Evolutionary conservation across 306 rosid species (phyloP).

Genomic region (Clitoria ternatea): DNA sequence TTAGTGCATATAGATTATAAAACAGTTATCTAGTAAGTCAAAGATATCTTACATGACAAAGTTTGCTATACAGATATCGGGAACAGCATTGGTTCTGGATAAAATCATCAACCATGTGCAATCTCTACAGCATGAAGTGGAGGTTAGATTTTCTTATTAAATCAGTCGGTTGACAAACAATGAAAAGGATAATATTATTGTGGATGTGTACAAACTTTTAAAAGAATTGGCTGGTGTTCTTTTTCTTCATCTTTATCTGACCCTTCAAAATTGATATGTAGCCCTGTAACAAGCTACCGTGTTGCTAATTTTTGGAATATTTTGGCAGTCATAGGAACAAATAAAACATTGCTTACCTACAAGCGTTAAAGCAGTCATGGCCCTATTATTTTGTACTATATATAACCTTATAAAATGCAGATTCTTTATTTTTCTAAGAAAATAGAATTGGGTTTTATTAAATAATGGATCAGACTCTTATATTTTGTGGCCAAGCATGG

Average conservation of each 20-base stretch:
- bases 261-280: constrained; percentile 4
- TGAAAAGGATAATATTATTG: constrained; percentile 22
- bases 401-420: neutral
- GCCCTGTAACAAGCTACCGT: neutral
- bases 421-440: neutral
- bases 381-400: neutral
- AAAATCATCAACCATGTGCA: constrained; percentile 97
- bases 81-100: constrained; percentile 91
- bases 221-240: neutral
- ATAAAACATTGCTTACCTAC: constrained; percentile 7
- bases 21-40: neutral
- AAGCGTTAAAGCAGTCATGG: neutral
- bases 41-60: constrained; percentile 21
- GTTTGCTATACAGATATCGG: constrained; percentile 67
- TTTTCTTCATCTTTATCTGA: constrained; percentile 1
- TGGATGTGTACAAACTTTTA: neutral
- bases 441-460: neutral
- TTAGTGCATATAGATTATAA: neutral
- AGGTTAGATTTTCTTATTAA: constrained; percentile 63
- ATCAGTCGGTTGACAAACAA: constrained; percentile 24
- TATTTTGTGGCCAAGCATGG: neutral
- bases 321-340: neutral
- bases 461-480: neutral
- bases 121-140: constrained; percentile 88
- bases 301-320: constrained; percentile 9